A percentile compares a stretch with the other conserved stretches of the same genome.
Conservation (phyloP, 148 eudicot genomes). For the Heliosperma pusillum region DNA sequence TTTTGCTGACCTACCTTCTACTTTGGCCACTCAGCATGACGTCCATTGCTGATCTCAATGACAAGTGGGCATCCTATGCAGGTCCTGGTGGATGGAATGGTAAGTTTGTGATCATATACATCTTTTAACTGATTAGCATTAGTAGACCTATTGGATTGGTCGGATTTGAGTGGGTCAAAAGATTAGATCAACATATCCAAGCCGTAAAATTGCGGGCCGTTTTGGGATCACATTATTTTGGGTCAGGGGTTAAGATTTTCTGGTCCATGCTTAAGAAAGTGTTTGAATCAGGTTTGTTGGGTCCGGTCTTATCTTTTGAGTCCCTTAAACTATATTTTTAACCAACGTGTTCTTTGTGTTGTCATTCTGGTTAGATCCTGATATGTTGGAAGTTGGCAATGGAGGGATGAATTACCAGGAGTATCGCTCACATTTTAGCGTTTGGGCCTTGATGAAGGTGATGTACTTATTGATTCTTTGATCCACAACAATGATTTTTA, state of each 20-base stretch:
- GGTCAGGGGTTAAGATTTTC: background rate
- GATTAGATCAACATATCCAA: too few relatives aligned
- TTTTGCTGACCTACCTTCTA: conserved; percentile 12
- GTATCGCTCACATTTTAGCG: conserved; percentile 88
- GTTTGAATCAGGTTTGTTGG: background rate
- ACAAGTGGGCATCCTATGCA: conserved; percentile 95
- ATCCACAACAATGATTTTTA: background rate
- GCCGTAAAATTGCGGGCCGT: too few relatives aligned
- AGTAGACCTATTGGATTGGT: background rate
- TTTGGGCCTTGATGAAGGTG: conserved; percentile 98
- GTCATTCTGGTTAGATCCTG: conserved; percentile 59
- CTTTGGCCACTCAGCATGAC: conserved; percentile 60
- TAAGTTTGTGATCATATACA: conserved; percentile 32
- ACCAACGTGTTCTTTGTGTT: background rate
- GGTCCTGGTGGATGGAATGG: conserved; percentile 99
- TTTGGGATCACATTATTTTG: background rate
- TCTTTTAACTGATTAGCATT: background rate
- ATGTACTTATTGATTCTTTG: background rate
- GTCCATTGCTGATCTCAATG: conserved; percentile 78
- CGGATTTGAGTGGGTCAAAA: background rate
- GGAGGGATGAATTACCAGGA: conserved; percentile 89
- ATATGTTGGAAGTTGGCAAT: conserved; percentile 98
- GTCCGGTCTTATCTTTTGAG: background rate
- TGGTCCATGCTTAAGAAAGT: background rate
- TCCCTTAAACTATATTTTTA: background rate